Conservation (phyloP, 208 protist species). For the Acanthamoeba castellanii region DNA sequence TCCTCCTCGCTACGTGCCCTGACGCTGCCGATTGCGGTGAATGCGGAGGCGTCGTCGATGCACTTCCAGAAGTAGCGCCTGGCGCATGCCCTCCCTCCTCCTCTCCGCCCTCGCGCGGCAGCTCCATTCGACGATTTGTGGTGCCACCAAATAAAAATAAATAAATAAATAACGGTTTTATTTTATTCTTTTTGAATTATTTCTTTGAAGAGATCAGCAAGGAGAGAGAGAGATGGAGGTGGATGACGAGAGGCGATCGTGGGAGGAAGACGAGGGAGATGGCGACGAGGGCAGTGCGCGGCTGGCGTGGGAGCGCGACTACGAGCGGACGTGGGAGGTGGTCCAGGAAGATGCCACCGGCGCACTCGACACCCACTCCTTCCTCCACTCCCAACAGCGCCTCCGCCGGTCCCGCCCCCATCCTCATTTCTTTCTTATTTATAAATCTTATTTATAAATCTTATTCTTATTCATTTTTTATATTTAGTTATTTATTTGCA, state of each 20-base stretch:
- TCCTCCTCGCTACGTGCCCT: neutral
- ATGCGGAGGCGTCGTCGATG: no score
- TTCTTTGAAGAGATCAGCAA: neutral
- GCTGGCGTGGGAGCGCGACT: conserved; percentile 78
- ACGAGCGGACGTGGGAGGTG: conserved; percentile 76
- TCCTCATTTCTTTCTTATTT: no score
- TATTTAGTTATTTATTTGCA: conserved; percentile 25
- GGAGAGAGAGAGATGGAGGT: conserved; percentile 11
- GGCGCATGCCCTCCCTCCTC: neutral
- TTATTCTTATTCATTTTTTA: neutral
- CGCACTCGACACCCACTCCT: conserved; percentile 35
- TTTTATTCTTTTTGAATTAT: neutral
- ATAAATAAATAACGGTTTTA: no score
- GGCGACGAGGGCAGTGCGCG: conserved; percentile 60
- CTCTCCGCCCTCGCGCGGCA: no score
- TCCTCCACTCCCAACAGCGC: conserved; percentile 51
- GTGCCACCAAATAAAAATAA: no score
- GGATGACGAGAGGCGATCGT: neutral
- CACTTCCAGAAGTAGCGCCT: no score
- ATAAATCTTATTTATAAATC: no score
- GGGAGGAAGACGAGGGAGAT: conserved; percentile 51
- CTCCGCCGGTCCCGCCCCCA: neutral
- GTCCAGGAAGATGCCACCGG: conserved; percentile 80
- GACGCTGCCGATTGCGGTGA: neutral
- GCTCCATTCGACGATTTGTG: no score